phyloP scores from a whole-genome alignment of 2,329 filamentous ascomycete species.

The Talaromyces albobiverticillius region DNA sequence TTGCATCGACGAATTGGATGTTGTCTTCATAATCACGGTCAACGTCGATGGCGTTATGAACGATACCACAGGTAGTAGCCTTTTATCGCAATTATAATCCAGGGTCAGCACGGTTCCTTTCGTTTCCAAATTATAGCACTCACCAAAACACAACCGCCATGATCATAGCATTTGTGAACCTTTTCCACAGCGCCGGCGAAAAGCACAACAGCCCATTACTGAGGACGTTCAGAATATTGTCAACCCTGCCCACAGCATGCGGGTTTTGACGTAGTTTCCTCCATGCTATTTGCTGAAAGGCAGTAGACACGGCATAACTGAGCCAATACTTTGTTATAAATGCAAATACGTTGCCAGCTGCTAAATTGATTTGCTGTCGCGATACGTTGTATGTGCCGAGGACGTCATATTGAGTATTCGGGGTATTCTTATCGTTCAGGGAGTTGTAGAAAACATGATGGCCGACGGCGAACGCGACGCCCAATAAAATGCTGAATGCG shows the following conservation, averaged over 20 bases:
- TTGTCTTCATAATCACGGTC: not conserved
- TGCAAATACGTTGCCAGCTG: not conserved
- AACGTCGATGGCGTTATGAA: not conserved
- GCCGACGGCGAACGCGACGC: not conserved
- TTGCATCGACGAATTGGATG: not conserved
- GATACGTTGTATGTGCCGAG: not conserved
- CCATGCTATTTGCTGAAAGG: constrained; percentile 4
- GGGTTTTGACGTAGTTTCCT: not conserved
- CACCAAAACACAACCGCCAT: constrained; percentile 2
- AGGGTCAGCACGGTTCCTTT: not conserved
- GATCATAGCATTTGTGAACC: not conserved
- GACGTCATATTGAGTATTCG: not conserved
- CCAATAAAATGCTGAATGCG: not conserved
- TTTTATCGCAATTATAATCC: too few species aligned
- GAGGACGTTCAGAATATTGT: not conserved
- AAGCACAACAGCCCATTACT: not conserved
- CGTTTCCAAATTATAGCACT: not conserved
- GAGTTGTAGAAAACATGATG: not conserved
- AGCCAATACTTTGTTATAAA: constrained; percentile 4
- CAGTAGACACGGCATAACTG: not conserved
- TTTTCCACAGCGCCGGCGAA: not conserved
- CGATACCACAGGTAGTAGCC: not conserved
- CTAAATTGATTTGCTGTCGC: not conserved
- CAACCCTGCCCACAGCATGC: not conserved
- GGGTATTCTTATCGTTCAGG: not conserved